These are phyloP conservation scores for Macroventuria anomochaeta DNA, from an alignment of 2,329 filamentous ascomycete species.

Conservation along the genomic window DNA sequence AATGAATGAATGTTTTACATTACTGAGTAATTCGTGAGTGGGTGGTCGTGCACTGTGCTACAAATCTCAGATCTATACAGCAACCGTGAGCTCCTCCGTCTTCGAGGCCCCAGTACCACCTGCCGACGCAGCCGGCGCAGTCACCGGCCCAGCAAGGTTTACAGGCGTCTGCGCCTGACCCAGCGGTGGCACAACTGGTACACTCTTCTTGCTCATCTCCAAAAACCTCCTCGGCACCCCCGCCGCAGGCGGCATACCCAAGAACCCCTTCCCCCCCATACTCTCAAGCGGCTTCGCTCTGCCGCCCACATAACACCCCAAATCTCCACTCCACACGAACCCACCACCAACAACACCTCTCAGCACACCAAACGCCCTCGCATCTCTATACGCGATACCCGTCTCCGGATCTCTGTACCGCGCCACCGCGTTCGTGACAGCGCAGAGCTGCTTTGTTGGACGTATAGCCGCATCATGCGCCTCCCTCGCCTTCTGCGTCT, in stretches of 20 bases:
- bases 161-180: neutral
- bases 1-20: too few species aligned
- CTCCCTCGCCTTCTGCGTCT: slow-evolving; percentile 53
- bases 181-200: neutral
- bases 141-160: neutral
- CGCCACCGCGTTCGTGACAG: slow-evolving; percentile 81
- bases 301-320: slow-evolving; percentile 84
- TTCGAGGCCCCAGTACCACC: neutral
- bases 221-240: slow-evolving; percentile 82
- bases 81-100: neutral
- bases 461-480: slow-evolving; percentile 36
- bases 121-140: neutral
- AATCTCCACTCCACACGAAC: slow-evolving; percentile 80
- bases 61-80: neutral
- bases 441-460: slow-evolving; percentile 61
- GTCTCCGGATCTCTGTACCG: slow-evolving; percentile 86
- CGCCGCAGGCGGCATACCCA: slow-evolving; percentile 65
- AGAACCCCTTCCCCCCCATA: slow-evolving; percentile 37
- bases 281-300: slow-evolving; percentile 41
- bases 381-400: slow-evolving; percentile 79
- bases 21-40: too few species aligned
- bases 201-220: slow-evolving; percentile 36
- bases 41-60: too few species aligned
- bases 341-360: slow-evolving; percentile 74
- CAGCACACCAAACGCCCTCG: slow-evolving; percentile 81